These are phyloP conservation scores for Barnettozyma wickerhamii DNA, from an alignment of 805 yeast genomes.

Conservation along the genomic window DNA sequence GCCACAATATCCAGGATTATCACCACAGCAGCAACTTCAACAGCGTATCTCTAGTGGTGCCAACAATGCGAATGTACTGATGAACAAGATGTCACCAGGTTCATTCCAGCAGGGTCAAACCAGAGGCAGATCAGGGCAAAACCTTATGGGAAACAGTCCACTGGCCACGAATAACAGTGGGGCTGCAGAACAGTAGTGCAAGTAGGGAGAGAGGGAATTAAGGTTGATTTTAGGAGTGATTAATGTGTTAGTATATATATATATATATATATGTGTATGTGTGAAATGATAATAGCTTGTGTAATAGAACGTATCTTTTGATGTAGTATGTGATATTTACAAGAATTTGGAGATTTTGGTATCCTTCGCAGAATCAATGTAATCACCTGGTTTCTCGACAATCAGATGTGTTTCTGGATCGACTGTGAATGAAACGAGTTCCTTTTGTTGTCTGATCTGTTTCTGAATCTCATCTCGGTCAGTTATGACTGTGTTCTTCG, in stretches of 20 bases:
- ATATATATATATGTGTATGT: neutral
- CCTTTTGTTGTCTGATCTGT: constrained; percentile 27
- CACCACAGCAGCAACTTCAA: neutral
- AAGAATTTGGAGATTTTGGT: constrained; percentile 34
- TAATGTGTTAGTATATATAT: no score
- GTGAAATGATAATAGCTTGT: constrained; percentile 2
- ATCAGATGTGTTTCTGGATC: constrained; percentile 32
- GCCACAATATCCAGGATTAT: neutral
- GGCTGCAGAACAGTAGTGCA: neutral
- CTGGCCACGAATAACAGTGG: no score
- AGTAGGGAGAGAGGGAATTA: neutral
- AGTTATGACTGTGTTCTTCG: constrained; percentile 9
- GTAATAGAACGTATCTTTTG: no score
- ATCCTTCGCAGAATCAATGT: constrained; percentile 34
- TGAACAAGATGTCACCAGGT: neutral
- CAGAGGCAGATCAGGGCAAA: neutral
- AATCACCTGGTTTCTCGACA: constrained; percentile 37
- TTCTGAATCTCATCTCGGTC: constrained; percentile 17
- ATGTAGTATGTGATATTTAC: constrained; percentile 16
- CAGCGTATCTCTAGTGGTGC: neutral
- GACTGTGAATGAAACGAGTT: constrained; percentile 26
- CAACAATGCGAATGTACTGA: neutral
- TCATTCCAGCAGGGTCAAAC: neutral
- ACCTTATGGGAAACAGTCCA: neutral
- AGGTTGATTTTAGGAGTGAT: neutral